Evolutionary conservation across 352 stramenopile genomes (phyloP), one percentile per base, ranked within the genome.

Genomic region (Phytophthora palmivora): DNA sequence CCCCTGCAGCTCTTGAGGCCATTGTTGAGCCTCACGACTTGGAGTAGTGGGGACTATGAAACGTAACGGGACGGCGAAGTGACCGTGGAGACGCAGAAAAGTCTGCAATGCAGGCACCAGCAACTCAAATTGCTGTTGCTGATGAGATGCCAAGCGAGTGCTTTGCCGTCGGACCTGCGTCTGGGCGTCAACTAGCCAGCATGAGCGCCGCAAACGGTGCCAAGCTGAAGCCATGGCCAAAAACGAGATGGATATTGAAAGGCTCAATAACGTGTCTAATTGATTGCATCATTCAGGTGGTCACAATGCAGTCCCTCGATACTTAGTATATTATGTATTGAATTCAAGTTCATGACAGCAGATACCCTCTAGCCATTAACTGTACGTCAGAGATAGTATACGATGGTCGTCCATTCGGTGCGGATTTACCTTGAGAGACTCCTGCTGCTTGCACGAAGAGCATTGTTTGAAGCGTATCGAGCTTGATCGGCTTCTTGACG

Each of bases 51-150:
- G 72, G n/a, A 76, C 34, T 9, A 58, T 72, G 38, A 72, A 81
- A 32, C 72, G 72, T 30, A 76, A n/a, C 3, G 72, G 72, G 18
- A 81, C 66, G 15, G 69, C 65, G 41, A 30, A 63, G 28, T 81
- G 72, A 6, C 69, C 69, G 19, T 74, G 52, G 5, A 70, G 52
- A 48, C 59, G 47, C 36, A 60, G 52, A 19, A 74, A 74, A 41
- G 43, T 60, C 47, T 70, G 59, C 51, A 74, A 34, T 16, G 47
- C 65, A 54, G 65, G 59, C 41, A 66, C 58, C 36, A 74, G 49
- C 11, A 72, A 34, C 16, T 63, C 46, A 34, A 76, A 81, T 34
- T 76, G 51, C 16, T 41, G 50, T 8, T 67, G 47, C 18, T 77
- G 71, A 14, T 67, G 21, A 12, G 18, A 43, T 3, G 49, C 32